phyloP scores from a whole-genome alignment of 345 rosid genomes.

The Eucalyptus polyanthemos region DNA sequence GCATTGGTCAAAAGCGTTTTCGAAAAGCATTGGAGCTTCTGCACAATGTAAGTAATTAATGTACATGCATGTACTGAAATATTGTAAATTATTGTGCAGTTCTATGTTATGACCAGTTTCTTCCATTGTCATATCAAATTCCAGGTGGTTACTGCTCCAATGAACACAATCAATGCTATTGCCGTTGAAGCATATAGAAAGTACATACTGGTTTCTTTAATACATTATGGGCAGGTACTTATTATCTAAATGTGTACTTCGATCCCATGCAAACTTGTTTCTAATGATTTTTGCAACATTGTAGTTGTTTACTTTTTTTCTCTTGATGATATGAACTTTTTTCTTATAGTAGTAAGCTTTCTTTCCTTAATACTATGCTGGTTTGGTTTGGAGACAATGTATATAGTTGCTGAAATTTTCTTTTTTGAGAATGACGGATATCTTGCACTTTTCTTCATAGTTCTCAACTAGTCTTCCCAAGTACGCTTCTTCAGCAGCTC shows the following conservation, averaged over 20 bases:
- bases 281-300: not conserved
- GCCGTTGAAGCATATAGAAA: conserved; percentile 93
- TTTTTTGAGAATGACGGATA: not conserved
- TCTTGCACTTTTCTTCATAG: conserved; percentile 23
- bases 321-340: not conserved
- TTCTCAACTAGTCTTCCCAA: conserved; percentile 67
- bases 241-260: not conserved
- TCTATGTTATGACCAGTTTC: not conserved
- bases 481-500: conserved; percentile 74
- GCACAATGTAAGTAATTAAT: conserved; percentile 43
- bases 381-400: not conserved
- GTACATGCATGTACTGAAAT: not conserved
- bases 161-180: conserved; percentile 65
- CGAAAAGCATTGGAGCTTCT: conserved; percentile 89
- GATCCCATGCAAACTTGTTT: not conserved
- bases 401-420: not conserved
- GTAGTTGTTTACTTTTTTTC: not conserved
- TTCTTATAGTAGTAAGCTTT: not conserved
- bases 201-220: conserved; percentile 73
- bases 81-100: not conserved
- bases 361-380: not conserved
- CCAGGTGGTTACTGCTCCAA: conserved; percentile 95
- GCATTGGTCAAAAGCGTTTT: conserved; percentile 75
- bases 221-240: conserved; percentile 73
- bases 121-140: not conserved